Evolutionary conservation across 2,329 filamentous ascomycete genomes (phyloP).

Genomic region (Pyrenophora seminiperda): DNA sequence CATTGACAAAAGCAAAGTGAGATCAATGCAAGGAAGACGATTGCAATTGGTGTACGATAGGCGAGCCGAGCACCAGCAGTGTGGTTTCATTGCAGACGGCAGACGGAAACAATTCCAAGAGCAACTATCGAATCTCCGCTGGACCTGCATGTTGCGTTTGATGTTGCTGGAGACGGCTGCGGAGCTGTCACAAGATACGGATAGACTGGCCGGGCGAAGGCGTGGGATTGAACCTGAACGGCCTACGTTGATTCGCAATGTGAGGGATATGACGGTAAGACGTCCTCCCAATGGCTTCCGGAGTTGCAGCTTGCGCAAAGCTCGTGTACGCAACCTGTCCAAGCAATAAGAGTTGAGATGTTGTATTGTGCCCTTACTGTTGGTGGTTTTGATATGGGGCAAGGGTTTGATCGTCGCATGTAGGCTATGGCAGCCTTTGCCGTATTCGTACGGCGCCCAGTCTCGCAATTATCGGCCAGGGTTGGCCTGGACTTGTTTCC

Average conservation of each 20-base stretch:
- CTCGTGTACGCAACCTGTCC: too few species aligned
- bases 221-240: constrained; percentile 3
- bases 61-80: constrained; percentile 6
- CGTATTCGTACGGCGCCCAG: constrained; percentile 1
- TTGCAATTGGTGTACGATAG: constrained; percentile 13
- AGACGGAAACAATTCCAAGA: constrained; percentile 6
- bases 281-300: neutral
- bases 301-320: neutral
- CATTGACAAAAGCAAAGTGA: constrained; percentile 10
- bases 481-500: constrained; percentile 9
- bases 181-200: constrained; percentile 9
- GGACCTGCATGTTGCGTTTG: constrained; percentile 3
- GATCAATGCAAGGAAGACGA: constrained; percentile 6
- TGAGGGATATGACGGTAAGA: neutral
- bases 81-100: constrained; percentile 5
- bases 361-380: too few species aligned
- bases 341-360: too few species aligned
- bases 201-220: constrained; percentile 3
- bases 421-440: constrained; percentile 8
- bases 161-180: constrained; percentile 5
- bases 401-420: constrained; percentile 6
- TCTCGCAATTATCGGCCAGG: neutral
- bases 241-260: neutral
- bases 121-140: constrained; percentile 4
- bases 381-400: neutral